These are phyloP conservation scores for Aspergillus cristatus DNA, from an alignment of 495 filamentous ascomycete species.

Conservation along the genomic window DNA sequence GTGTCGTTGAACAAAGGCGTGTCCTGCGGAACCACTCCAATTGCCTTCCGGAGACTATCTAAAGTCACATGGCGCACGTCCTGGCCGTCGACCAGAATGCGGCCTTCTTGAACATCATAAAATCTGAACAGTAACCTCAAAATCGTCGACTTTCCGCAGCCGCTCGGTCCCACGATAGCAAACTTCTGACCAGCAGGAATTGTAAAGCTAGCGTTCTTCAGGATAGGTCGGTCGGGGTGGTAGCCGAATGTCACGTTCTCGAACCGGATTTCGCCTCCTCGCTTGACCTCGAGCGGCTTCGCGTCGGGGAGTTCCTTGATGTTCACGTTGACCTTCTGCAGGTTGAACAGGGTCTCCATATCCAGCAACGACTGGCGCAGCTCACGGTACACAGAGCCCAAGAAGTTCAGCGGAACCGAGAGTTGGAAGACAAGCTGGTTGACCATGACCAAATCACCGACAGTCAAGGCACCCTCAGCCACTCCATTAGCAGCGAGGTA, in stretches of 20 bases:
- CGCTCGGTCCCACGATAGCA: slow-evolving; percentile 88
- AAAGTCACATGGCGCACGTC: slow-evolving; percentile 77
- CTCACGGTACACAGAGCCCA: slow-evolving; percentile 93
- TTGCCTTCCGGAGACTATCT: slow-evolving; percentile 72
- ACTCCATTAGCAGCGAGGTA: slow-evolving; percentile 87
- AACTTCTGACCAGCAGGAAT: slow-evolving; percentile 95
- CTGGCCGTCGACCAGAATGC: slow-evolving; percentile 87
- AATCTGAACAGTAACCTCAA: slow-evolving; percentile 85
- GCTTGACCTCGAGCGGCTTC: slow-evolving; percentile 56
- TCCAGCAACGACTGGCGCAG: slow-evolving; percentile 88
- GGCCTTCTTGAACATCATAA: slow-evolving; percentile 82
- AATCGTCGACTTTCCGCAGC: slow-evolving; percentile 93
- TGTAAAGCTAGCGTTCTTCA: slow-evolving; percentile 73
- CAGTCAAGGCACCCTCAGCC: slow-evolving; percentile 66
- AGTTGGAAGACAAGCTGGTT: slow-evolving; percentile 99
- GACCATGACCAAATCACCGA: slow-evolving; percentile 97
- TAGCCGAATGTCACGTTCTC: slow-evolving; percentile 96
- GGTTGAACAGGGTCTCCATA: slow-evolving; percentile 97
- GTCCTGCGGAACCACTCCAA: slow-evolving; percentile 96
- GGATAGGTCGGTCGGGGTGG: slow-evolving; percentile 74
- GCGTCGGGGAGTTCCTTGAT: slow-evolving; percentile 70
- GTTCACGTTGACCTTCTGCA: slow-evolving; percentile 94
- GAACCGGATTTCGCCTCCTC: slow-evolving; percentile 83
- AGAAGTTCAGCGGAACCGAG: slow-evolving; percentile 90
- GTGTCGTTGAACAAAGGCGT: slow-evolving; percentile 95